Evolutionary conservation across 139 green algal species (phyloP).

Genomic region (Zygnema cylindricum): DNA sequence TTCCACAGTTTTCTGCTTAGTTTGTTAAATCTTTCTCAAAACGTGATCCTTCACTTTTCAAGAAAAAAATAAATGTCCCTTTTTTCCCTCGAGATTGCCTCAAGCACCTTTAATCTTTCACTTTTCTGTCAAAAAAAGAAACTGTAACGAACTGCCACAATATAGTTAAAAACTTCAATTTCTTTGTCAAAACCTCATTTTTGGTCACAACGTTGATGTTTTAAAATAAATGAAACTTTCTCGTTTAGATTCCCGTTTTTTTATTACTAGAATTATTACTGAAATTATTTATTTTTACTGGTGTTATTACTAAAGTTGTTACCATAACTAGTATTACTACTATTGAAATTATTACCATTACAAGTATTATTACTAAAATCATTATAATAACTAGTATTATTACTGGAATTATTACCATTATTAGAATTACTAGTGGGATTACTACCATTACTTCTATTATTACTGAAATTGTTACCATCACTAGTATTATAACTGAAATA

Average conservation of each 20-base stretch:
- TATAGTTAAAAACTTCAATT: neutral
- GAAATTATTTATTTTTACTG: neutral
- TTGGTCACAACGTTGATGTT: neutral
- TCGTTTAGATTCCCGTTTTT: neutral
- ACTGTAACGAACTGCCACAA: neutral
- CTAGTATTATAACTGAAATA: neutral
- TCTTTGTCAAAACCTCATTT: neutral
- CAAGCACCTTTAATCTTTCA: neutral
- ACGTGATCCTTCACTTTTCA: neutral
- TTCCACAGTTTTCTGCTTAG: neutral
- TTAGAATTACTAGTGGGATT: too few species aligned
- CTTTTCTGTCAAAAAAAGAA: neutral
- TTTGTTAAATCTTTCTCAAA: neutral
- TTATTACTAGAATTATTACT: neutral
- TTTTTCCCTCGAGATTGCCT: slow-evolving; percentile 90
- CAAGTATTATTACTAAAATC: neutral
- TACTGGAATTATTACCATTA: slow-evolving; percentile 89
- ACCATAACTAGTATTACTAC: neutral
- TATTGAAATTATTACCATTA: neutral
- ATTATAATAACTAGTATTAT: slow-evolving; percentile 59
- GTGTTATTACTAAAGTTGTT: too few species aligned
- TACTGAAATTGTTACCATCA: neutral
- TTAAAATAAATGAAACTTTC: neutral
- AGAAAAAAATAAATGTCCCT: slow-evolving; percentile 83
- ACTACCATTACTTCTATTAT: neutral